Base-by-base conservation (phyloP, 352 stramenopile species). In the Phytophthora brassicae region DNA sequence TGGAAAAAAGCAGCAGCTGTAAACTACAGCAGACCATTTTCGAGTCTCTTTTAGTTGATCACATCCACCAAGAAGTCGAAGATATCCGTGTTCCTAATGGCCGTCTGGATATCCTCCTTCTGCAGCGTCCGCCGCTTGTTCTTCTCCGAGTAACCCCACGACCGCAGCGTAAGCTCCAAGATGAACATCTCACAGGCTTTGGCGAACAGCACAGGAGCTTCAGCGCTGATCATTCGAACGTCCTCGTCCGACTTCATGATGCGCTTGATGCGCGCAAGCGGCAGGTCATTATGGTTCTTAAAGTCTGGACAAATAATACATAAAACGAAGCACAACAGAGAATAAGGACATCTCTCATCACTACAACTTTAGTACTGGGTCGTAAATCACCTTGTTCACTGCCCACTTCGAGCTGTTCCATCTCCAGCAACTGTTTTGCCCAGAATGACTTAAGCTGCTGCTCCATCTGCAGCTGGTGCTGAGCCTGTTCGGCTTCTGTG, bases 171-270 rank as follows among this genome's bases (percentile, higher is more conserved):
- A 44, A 99, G 90, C 80, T 99, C 97, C 19, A 99, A 81, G 66
- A 99, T 99, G 72, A 99, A 99, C 78, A 99, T 97, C 81, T 99
- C 97, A 56, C 97, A 99, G 1, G 97, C 97, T 78, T 99, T 99
- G 36, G 97, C 97, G 81, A 99, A 99, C 29, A 99, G 76, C 26
- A 99, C 97, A 2, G 97, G 97, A 19, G 97, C 97, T 74, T 99
- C 94, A 14, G 94, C 94, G 59, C 89, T 98, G 72, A 99, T 99
- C 97, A 99, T 99, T 31, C 96, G 78, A 12, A 99, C 88, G 64
- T 96, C 87, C 69, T 99, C 96, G 68, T 99, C 97, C 36, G 89
- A 98, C 82, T 99, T 99, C 97, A 99, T 99, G 66, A 99, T 99
- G 24, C 97, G 84, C 80, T 99, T 99, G 84, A 99, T 99, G 36